A percentile compares a stretch with the other conserved stretches of the same genome.
phyloP scores from a whole-genome alignment of 2,329 filamentous ascomycete genomes.

The Alternaria tenuissima region DNA sequence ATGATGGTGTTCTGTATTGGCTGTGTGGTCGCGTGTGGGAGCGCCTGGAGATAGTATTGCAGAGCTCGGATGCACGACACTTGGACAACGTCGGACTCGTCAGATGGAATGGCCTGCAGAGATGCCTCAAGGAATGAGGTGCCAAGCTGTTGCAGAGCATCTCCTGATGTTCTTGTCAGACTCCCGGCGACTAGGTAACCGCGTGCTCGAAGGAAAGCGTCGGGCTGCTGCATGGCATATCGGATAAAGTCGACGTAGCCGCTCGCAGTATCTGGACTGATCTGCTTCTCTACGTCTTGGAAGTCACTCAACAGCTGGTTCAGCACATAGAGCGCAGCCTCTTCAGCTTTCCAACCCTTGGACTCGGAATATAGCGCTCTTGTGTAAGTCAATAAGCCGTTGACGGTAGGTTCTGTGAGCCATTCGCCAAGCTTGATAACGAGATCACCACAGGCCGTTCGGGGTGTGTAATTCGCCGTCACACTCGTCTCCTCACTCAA shows the following conservation, averaged over 20 bases:
- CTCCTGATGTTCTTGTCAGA: constrained; percentile 73
- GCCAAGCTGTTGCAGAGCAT: constrained; percentile 63
- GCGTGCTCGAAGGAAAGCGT: constrained; percentile 82
- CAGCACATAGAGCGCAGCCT: constrained; percentile 84
- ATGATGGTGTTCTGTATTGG: constrained; percentile 69
- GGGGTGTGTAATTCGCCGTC: constrained; percentile 93
- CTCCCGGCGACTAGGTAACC: constrained; percentile 87
- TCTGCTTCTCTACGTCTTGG: constrained; percentile 74
- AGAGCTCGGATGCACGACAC: constrained; percentile 89
- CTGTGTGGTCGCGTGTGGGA: constrained; percentile 60
- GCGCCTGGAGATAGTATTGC: constrained; percentile 69
- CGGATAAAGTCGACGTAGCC: constrained; percentile 83
- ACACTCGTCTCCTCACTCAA: constrained; percentile 94
- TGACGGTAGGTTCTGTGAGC: constrained; percentile 77
- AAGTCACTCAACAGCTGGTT: constrained; percentile 87
- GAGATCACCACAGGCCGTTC: constrained; percentile 90
- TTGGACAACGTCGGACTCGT: constrained; percentile 86
- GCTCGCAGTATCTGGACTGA: constrained; percentile 73
- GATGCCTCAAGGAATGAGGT: constrained; percentile 74
- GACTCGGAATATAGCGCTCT: constrained; percentile 72
- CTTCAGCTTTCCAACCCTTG: constrained; percentile 71
- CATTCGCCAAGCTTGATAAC: constrained; percentile 93
- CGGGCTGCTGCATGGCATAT: constrained; percentile 74
- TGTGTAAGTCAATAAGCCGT: constrained; percentile 80
- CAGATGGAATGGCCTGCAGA: constrained; percentile 76